Percentiles rank a stretch among this genome's conserved stretches.
These are phyloP conservation scores for Spencermartinsiella ligniputridi DNA, from an alignment of 1,139 yeast species.

Conservation along the genomic window DNA sequence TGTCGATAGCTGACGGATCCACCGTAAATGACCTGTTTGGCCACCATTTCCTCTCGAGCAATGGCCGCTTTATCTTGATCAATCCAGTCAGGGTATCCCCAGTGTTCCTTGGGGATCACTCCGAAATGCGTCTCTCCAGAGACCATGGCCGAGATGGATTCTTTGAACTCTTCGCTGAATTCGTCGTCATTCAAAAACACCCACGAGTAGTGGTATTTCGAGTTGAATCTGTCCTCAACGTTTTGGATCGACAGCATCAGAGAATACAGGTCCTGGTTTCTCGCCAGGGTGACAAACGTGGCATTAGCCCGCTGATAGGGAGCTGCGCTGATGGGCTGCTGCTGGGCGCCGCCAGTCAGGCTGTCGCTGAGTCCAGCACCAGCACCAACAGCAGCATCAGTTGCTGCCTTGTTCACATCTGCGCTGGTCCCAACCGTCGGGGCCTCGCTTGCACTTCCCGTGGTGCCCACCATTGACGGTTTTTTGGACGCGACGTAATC, in stretches of 20 bases:
- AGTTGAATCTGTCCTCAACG: constrained; percentile 70
- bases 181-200: constrained; percentile 68
- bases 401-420: background rate
- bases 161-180: constrained; percentile 50
- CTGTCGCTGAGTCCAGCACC: background rate
- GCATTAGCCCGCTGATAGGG: constrained; percentile 42
- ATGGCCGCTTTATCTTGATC: constrained; percentile 57
- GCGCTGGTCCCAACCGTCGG: no score
- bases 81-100: constrained; percentile 72
- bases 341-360: background rate
- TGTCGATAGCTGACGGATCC: constrained; percentile 66
- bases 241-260: constrained; percentile 56
- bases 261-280: constrained; percentile 60
- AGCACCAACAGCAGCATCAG: constrained; percentile 4
- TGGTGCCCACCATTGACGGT: constrained; percentile 9
- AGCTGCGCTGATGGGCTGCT: constrained; percentile 1
- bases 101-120: constrained; percentile 60
- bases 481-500: constrained; percentile 21
- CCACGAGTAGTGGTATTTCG: constrained; percentile 66
- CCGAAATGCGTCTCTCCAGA: constrained; percentile 67
- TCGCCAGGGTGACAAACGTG: constrained; percentile 66
- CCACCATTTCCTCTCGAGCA: constrained; percentile 47
- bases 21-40: constrained; percentile 55
- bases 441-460: constrained; percentile 7
- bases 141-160: constrained; percentile 42